A percentile compares a stretch with the other conserved stretches of the same genome.
Conservation (phyloP, 202 grass and related monocot genomes). For the Schoenoplectus triqueter region DNA sequence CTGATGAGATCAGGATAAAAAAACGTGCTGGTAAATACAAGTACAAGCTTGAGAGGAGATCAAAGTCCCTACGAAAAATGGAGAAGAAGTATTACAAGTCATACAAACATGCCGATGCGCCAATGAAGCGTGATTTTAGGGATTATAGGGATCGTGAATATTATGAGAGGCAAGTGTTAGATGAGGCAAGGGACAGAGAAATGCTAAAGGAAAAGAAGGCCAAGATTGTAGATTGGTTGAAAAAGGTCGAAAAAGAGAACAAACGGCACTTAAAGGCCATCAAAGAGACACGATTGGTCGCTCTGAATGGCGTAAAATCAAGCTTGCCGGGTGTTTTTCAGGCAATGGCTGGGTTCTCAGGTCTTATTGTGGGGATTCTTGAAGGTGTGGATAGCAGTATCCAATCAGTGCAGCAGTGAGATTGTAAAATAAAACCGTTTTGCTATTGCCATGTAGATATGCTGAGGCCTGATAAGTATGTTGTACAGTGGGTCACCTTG, state of each 20-base stretch:
- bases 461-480: not conserved
- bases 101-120: conserved; percentile 39
- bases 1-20: conserved; percentile 66
- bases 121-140: conserved; percentile 46
- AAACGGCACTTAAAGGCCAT: conserved; percentile 68
- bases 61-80: conserved; percentile 56
- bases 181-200: conserved; percentile 45
- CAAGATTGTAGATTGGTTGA: conserved; percentile 53
- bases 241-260: conserved; percentile 74
- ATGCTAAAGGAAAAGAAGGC: conserved; percentile 51
- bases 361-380: conserved; percentile 51
- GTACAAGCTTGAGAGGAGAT: conserved; percentile 68
- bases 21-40: conserved; percentile 37
- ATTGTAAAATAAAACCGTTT: conserved; percentile 19
- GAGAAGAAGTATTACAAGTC: conserved; percentile 78
- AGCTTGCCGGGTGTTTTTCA: conserved; percentile 78
- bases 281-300: conserved; percentile 55
- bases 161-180: conserved; percentile 47
- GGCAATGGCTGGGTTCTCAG: conserved; percentile 64
- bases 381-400: conserved; percentile 48
- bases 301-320: conserved; percentile 57
- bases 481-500: not conserved
- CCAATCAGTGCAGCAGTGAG: not conserved
- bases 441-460: not conserved
- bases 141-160: conserved; percentile 53